These are phyloP conservation scores for Phanerochaete carnosa DNA, from an alignment of 768 basidiomycete genomes.

Conservation along the genomic window DNA sequence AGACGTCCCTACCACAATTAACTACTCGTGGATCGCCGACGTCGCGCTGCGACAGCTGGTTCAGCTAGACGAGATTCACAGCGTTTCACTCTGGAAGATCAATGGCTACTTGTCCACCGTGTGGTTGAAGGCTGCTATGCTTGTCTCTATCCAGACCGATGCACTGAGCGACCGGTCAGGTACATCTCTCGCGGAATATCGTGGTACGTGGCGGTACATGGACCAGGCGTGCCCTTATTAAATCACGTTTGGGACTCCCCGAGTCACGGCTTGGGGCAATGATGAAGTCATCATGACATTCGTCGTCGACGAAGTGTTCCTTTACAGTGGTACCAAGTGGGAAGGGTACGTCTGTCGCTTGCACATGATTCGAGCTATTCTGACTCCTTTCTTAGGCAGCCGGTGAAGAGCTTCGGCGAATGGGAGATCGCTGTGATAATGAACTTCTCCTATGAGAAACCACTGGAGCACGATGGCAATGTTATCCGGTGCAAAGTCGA, in stretches of 20 bases:
- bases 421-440: conserved; percentile 25
- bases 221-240: conserved; percentile 15
- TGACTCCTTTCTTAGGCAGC: conserved; percentile 2
- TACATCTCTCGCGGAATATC: conserved; percentile 18
- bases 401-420: conserved; percentile 4
- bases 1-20: conserved; percentile 13
- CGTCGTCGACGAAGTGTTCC: conserved; percentile 15
- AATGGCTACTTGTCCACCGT: conserved; percentile 11
- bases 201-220: conserved; percentile 8
- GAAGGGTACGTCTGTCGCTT: conserved; percentile 9
- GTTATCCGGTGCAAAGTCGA: conserved; percentile 17
- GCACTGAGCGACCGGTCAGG: background rate
- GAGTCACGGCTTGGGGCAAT: conserved; percentile 19
- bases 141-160: background rate
- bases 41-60: background rate
- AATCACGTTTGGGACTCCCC: conserved; percentile 21
- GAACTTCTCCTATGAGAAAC: conserved; percentile 16
- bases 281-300: conserved; percentile 24
- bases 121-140: conserved; percentile 16
- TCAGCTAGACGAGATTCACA: conserved; percentile 8
- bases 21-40: no score
- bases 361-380: no score
- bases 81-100: conserved; percentile 13
- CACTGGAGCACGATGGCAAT: conserved; percentile 13
- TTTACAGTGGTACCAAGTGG: background rate